phyloP scores from a whole-genome alignment of 108 stramenopile genomes.

The Cyclotella choctawhatcheeana region DNA sequence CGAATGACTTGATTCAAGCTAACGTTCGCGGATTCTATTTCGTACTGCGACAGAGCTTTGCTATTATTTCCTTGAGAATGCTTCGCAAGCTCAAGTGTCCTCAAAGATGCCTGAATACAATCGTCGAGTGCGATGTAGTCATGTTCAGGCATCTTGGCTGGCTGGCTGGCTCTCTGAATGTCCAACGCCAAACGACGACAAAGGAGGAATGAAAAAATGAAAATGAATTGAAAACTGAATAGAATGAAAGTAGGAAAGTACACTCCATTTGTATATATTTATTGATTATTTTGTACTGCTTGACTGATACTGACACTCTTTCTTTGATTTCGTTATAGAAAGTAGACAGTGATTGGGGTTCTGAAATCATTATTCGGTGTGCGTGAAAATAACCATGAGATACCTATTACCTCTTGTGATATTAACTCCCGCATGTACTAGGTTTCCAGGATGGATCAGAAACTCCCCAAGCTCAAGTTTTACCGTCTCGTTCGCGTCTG shows the following conservation, averaged over 20 bases:
- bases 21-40: conserved; percentile 22
- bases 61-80: conserved; percentile 1
- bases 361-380: background rate
- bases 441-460: conserved; percentile 72
- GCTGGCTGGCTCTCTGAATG: background rate
- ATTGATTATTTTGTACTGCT: no score
- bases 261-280: background rate
- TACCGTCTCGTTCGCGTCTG: conserved; percentile 57
- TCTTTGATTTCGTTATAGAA: no score
- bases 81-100: conserved; percentile 32
- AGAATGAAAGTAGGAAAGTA: background rate
- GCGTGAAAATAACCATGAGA: conserved; percentile 76
- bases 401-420: conserved; percentile 69
- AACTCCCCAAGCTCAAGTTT: conserved; percentile 75
- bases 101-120: conserved; percentile 33
- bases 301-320: no score
- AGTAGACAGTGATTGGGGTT: background rate
- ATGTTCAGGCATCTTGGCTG: background rate
- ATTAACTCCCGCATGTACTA: conserved; percentile 73
- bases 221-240: background rate
- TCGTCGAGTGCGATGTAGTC: conserved; percentile 13
- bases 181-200: no score
- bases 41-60: conserved; percentile 26
- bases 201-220: no score
- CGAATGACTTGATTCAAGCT: conserved; percentile 33